Evolutionary conservation across 108 stramenopile species (phyloP).

Genomic region (Cyclotella baltica): DNA sequence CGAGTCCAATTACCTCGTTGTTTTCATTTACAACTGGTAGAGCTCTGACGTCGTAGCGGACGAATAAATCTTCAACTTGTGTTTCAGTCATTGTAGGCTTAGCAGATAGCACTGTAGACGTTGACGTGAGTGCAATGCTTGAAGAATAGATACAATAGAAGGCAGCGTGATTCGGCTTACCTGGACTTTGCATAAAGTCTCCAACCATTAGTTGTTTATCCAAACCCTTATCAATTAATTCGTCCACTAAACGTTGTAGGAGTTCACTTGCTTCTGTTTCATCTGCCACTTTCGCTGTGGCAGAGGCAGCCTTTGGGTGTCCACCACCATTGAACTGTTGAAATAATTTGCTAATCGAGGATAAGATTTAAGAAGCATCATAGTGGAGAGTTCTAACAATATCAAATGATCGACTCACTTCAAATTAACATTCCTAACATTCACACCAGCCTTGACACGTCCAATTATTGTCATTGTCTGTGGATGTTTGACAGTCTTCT

Average conservation of each 20-base stretch:
- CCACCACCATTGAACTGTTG: conserved; percentile 86
- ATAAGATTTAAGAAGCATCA: neutral
- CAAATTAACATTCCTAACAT: conserved; percentile 82
- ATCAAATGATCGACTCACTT: conserved; percentile 27
- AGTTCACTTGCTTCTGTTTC: conserved; percentile 73
- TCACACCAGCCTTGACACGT: conserved; percentile 83
- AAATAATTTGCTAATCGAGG: conserved; percentile 57
- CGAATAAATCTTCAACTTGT: conserved; percentile 88
- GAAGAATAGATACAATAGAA: neutral
- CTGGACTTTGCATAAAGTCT: conserved; percentile 88
- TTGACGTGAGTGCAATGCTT: neutral
- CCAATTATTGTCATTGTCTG: conserved; percentile 89
- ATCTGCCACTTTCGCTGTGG: conserved; percentile 76
- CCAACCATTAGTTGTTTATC: conserved; percentile 74
- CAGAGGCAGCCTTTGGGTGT: conserved; percentile 90
- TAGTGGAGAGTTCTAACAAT: neutral
- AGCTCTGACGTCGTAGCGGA: conserved; percentile 86
- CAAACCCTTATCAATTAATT: conserved; percentile 69
- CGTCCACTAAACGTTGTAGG: conserved; percentile 74
- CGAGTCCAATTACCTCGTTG: conserved; percentile 83
- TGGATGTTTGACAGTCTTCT: conserved; percentile 30
- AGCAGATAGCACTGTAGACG: conserved; percentile 62
- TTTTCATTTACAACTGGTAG: conserved; percentile 88
- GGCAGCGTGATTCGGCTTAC: neutral
- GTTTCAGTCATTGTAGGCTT: conserved; percentile 83